Conservation (phyloP, 2,329 filamentous ascomycete genomes). For the Aurifilum marmelostoma region DNA sequence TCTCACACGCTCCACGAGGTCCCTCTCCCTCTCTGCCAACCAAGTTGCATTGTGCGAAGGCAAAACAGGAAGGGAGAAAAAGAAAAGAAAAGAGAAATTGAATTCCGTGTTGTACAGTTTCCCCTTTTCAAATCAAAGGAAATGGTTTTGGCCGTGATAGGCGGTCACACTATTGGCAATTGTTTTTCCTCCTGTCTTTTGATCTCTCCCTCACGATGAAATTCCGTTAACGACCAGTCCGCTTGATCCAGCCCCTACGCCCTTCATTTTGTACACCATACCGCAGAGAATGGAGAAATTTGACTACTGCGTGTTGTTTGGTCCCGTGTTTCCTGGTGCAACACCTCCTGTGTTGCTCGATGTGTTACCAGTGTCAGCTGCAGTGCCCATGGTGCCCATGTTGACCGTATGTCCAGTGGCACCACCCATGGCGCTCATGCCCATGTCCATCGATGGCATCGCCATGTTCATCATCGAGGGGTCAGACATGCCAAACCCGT, state of each 20-base stretch:
- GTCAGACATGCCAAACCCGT: constrained; percentile 27
- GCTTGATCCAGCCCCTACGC: background rate
- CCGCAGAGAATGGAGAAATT: background rate
- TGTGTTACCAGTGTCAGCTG: constrained; percentile 5
- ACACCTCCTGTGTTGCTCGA: constrained; percentile 7
- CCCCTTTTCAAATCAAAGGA: background rate
- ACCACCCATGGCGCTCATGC: constrained; percentile 18
- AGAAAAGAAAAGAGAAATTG: background rate
- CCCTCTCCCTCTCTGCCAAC: background rate
- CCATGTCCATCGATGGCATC: constrained; percentile 26
- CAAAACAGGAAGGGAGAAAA: background rate
- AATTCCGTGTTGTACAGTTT: constrained; percentile 23
- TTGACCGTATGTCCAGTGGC: constrained; percentile 8
- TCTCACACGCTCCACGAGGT: background rate
- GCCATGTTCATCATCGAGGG: constrained; percentile 28
- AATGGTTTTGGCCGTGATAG: background rate
- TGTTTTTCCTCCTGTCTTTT: background rate
- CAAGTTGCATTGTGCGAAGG: background rate
- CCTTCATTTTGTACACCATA: background rate
- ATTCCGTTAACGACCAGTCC: background rate
- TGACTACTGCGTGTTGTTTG: background rate
- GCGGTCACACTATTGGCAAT: constrained; percentile 7
- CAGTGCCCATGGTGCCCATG: constrained; percentile 11
- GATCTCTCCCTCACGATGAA: background rate
- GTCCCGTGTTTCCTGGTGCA: constrained; percentile 7